These are phyloP conservation scores for Cardamine resedifolia DNA, from an alignment of 345 rosid species.

Conservation along the genomic window DNA sequence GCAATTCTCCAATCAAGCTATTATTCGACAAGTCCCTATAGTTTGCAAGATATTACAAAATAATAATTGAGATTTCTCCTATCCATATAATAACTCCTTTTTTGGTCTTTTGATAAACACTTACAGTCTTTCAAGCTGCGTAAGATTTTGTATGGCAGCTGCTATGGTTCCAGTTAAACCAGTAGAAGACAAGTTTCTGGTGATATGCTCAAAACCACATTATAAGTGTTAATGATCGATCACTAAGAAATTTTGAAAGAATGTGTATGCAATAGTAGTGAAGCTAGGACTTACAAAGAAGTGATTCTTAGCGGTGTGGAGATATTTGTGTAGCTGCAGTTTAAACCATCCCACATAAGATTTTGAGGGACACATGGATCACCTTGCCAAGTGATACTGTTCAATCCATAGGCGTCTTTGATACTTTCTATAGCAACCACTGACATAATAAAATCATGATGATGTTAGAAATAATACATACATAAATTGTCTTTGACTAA, in stretches of 20 bases:
- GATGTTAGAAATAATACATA: too few relatives aligned
- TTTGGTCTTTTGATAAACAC: not conserved
- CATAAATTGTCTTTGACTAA: too few relatives aligned
- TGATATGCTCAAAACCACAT: not conserved
- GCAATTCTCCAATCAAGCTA: conserved; percentile 48
- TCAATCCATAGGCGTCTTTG: conserved; percentile 9
- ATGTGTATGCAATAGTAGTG: not conserved
- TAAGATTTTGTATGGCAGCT: conserved; percentile 37
- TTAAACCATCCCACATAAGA: conserved; percentile 18
- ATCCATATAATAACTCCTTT: too few relatives aligned
- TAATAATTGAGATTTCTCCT: too few relatives aligned
- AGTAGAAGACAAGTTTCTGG: conserved; percentile 46
- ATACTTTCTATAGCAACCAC: conserved; percentile 21
- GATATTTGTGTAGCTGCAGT: conserved; percentile 1
- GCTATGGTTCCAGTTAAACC: conserved; percentile 42
- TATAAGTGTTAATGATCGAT: not conserved
- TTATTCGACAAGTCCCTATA: conserved; percentile 65
- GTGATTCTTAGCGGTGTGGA: conserved; percentile 24
- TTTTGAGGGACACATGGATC: conserved; percentile 33
- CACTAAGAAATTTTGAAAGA: not conserved
- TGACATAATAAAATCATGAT: too few relatives aligned
- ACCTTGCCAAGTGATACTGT: conserved; percentile 30
- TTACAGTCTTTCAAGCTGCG: conserved; percentile 41
- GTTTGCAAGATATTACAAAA: not conserved
- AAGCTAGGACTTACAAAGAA: conserved; percentile 25